These are phyloP conservation scores for Paramecium octaurelia DNA, from an alignment of 73 alveolate genomes.

Conservation along the genomic window DNA sequence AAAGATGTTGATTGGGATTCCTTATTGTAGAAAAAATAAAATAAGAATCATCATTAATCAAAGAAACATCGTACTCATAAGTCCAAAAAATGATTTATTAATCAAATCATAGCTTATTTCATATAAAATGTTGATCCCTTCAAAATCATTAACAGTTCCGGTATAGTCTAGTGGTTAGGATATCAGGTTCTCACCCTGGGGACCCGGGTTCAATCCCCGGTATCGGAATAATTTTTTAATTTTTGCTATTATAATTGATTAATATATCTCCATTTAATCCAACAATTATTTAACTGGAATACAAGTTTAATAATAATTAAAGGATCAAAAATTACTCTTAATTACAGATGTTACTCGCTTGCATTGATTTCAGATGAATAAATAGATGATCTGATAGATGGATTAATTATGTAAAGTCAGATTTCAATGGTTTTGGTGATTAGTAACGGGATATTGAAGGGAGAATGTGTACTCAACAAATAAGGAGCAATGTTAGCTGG, in stretches of 20 bases:
- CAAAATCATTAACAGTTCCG: not conserved
- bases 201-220: slow-evolving; percentile 64
- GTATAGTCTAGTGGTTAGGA: slow-evolving; percentile 61
- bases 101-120: not conserved
- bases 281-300: not conserved
- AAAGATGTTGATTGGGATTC: not conserved
- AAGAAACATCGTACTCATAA: not conserved
- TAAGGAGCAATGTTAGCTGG: no score
- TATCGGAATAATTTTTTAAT: slow-evolving; percentile 41
- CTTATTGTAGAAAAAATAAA: not conserved
- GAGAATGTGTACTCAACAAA: not conserved
- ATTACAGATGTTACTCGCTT: no score
- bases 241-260: not conserved
- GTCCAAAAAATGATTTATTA: not conserved
- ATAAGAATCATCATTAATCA: not conserved
- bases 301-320: not conserved
- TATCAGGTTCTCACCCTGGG: slow-evolving; percentile 61
- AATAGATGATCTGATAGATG: no score
- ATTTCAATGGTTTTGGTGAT: not conserved
- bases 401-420: not conserved
- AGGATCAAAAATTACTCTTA: no score
- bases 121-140: not conserved
- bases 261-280: not conserved
- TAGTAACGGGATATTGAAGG: not conserved
- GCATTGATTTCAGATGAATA: no score